Conservation (phyloP, 2,329 filamentous ascomycete species). For the Triangularia verruculosa region DNA sequence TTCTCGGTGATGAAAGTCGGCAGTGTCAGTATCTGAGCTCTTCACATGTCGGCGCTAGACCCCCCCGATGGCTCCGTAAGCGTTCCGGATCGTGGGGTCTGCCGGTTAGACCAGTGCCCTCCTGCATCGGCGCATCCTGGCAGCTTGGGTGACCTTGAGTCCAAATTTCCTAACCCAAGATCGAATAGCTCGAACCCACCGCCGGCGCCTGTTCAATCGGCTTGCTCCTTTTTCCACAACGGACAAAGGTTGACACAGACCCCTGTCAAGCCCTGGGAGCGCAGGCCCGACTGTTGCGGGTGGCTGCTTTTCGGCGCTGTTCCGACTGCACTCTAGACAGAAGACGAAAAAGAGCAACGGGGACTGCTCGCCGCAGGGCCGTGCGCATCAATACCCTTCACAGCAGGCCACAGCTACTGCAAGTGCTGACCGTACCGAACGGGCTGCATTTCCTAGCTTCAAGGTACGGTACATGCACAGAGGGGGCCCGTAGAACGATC, state of each 20-base stretch:
- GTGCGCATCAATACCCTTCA: not conserved
- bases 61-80: not conserved
- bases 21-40: not conserved
- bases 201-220: slow-evolving; percentile 14
- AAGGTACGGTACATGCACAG: not conserved
- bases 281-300: slow-evolving; percentile 23
- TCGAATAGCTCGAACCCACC: slow-evolving; percentile 11
- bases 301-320: not conserved
- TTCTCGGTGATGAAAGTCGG: not conserved
- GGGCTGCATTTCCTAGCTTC: not conserved
- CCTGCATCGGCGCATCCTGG: slow-evolving; percentile 18
- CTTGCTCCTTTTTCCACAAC: slow-evolving; percentile 16
- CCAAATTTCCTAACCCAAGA: slow-evolving; percentile 12
- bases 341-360: not conserved
- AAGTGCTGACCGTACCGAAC: not conserved
- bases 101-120: slow-evolving; percentile 12
- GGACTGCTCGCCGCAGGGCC: not conserved
- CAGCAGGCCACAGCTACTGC: not conserved
- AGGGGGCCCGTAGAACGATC: not conserved
- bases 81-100: slow-evolving; percentile 20
- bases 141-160: not conserved
- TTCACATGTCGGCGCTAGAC: slow-evolving; percentile 14
- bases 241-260: slow-evolving; percentile 15
- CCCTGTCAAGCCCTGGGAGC: slow-evolving; percentile 17
- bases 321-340: not conserved